Evolutionary conservation across 768 basidiomycete genomes (phyloP).

Genomic region (Lactarius indigo): DNA sequence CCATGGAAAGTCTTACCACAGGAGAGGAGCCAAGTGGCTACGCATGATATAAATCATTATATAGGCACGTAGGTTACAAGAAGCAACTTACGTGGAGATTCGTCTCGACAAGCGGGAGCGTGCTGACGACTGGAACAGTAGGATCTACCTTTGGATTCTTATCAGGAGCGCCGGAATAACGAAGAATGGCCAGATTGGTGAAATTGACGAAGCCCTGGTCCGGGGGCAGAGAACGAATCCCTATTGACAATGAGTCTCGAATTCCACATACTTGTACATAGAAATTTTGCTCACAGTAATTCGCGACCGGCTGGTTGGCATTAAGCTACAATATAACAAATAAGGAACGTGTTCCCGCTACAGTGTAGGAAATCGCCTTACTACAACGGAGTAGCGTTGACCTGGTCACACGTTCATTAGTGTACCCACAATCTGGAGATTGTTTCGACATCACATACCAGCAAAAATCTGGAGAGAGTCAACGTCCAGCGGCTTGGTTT

Average conservation of each 20-base stretch:
- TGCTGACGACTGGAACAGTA: neutral
- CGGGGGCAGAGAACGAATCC: conserved; percentile 30
- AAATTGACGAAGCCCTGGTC: conserved; percentile 30
- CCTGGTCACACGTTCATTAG: conserved; percentile 1
- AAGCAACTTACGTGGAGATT: conserved; percentile 22
- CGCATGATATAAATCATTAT: neutral
- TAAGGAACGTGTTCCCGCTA: neutral
- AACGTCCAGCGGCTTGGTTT: conserved; percentile 34
- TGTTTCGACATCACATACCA: conserved; percentile 29
- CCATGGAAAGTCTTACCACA: neutral
- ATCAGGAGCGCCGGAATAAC: conserved; percentile 35
- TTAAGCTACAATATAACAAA: conserved; percentile 29
- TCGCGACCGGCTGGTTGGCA: conserved; percentile 40
- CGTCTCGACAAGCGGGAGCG: conserved; percentile 24
- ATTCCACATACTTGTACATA: neutral
- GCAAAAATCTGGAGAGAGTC: conserved; percentile 42
- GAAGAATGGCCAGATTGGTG: conserved; percentile 38
- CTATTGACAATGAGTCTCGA: neutral
- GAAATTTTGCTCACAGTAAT: conserved; percentile 39
- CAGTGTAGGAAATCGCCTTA: conserved; percentile 9
- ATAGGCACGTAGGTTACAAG: neutral
- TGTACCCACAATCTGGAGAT: neutral
- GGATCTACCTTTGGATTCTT: conserved; percentile 32
- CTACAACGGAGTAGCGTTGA: conserved; percentile 31
- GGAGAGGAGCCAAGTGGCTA: conserved; percentile 3